Evolutionary conservation across 805 yeast genomes (phyloP), one percentile per base, ranked within the genome.

Genomic region (Cyberlindnera mycetangii): DNA sequence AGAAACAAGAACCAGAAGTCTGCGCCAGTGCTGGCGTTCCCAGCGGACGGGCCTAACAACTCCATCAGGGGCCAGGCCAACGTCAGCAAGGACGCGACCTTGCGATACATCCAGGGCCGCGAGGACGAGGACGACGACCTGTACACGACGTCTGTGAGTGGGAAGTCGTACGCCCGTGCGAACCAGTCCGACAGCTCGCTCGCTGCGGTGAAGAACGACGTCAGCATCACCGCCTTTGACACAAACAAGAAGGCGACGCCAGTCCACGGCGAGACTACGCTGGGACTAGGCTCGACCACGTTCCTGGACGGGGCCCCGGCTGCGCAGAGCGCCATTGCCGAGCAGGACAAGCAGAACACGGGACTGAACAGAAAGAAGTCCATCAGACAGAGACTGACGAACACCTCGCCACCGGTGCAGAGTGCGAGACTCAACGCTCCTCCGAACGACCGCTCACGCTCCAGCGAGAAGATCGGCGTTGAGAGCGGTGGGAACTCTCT

Each of bases 281-380:
- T 84, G 41, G 99, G 99, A 1, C 73, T 93, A 34, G 99, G 99
- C 3, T 78, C 92, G 1, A 77, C 96, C 2, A 92, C 99, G 0
- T 92, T 92, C 61, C 62, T 92, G 49, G 97, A 93, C 64, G 99
- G 99, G 28, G 93, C 97, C 0, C 98, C 98, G 12, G 99, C 97
- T 5, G 66, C 83, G 44, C 64, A 66, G 21, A 61, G 63, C 15
- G 78, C 76, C n/a, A 65, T 64, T 15, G 53, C 54, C 31, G 72
- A 70, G 31, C 72, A 66, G 32, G 54, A 50, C 50, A 60, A 55
- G 46, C 59, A 59, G 14, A 65, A 64, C 37, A 65, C 74, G 16
- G 82, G 81, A 1, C 66, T 90, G 49, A 79, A 81, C 25, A 79
- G 97, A 64, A 89, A 89, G 66, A 88, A 87, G 69, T 85, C 95